phyloP scores from a whole-genome alignment of 805 yeast species.

The Dipodascus albidus region DNA sequence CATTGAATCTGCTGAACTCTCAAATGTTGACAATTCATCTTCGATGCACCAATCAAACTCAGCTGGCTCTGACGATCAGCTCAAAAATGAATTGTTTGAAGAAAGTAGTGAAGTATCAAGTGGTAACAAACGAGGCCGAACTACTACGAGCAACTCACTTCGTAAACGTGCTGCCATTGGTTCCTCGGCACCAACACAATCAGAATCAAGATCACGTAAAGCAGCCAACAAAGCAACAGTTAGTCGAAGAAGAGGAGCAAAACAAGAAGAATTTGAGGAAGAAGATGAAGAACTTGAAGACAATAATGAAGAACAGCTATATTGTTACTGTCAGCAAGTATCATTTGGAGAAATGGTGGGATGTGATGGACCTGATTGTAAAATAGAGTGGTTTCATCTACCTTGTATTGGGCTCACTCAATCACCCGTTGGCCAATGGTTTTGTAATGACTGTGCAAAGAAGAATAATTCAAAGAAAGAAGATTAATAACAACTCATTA shows the following conservation, averaged over 20 bases:
- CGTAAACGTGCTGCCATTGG: not conserved
- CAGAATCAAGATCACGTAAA: constrained; percentile 2
- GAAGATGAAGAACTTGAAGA: constrained; percentile 16
- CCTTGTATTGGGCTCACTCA: constrained; percentile 83
- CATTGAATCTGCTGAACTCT: not conserved
- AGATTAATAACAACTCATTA: not conserved
- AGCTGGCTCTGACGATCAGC: constrained; percentile 1
- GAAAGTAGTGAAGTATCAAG: not conserved
- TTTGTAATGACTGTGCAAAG: constrained; percentile 51
- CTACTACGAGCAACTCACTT: not conserved
- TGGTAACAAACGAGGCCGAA: constrained; percentile 1
- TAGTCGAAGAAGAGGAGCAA: constrained; percentile 2
- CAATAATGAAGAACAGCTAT: constrained; percentile 57
- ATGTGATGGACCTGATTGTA: constrained; percentile 90
- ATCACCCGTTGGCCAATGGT: constrained; percentile 81
- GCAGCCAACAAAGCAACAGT: constrained; percentile 5
- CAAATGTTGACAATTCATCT: constrained; percentile 12
- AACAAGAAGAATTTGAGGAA: constrained; percentile 3
- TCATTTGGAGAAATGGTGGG: constrained; percentile 99
- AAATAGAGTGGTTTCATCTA: constrained; percentile 90
- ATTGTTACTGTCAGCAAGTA: constrained; percentile 93
- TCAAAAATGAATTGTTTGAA: not conserved
- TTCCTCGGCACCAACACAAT: not conserved
- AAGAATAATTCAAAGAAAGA: constrained; percentile 7
- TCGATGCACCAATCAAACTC: constrained; percentile 6